Base-by-base conservation (phyloP, 805 yeast species). In the Candida vartiovaarae region DNA sequence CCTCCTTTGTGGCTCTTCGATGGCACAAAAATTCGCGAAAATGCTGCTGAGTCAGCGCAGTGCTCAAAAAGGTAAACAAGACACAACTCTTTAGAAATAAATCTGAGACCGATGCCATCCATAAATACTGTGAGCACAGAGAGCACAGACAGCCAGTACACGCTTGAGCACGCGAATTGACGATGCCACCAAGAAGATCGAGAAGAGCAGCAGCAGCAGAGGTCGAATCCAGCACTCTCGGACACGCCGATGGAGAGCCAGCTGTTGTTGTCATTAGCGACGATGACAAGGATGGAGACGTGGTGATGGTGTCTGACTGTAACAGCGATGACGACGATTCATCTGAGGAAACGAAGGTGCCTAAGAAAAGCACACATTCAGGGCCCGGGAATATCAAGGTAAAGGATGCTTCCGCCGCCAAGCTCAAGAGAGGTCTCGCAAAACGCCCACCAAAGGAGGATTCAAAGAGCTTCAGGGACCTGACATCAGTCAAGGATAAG, bases 401-500 rank as follows among this genome's bases (percentile, higher is more conserved):
- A 15, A 15, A 15, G 20, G 20, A 15, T 15, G 20, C 20, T 15
- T 15, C 20, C 20, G 20, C 20, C 20, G 20, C 20, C 20, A 15
- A 15, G 20, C 20, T 15, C 20, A 36, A n/a, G 32, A 27, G 24
- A 9, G 24, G n/a, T 10, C 11, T 25, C n/a, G 11, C 39, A 37
- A 40, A 23, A 26, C 46, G 52, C 8, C 41, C 48, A 1, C 46
- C 59, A 6, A 54, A 50, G 32, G 46, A 52, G 5, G 58, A 48
- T 8, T 39, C 51, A 23, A 57, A 55, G 35, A 51, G 47, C 4
- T 47, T 24, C 31, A 64, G 59, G 39, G 64, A 62, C 34, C 39
- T 64, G 10, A 64, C 70, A 3, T 60, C 69, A 5, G 57, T 73
- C 10, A 67, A 66, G 38, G 78, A 72, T 32, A 66, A 72, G 39